Evolutionary conservation across 805 yeast genomes (phyloP).

Genomic region (Nematodospora valgi): DNA sequence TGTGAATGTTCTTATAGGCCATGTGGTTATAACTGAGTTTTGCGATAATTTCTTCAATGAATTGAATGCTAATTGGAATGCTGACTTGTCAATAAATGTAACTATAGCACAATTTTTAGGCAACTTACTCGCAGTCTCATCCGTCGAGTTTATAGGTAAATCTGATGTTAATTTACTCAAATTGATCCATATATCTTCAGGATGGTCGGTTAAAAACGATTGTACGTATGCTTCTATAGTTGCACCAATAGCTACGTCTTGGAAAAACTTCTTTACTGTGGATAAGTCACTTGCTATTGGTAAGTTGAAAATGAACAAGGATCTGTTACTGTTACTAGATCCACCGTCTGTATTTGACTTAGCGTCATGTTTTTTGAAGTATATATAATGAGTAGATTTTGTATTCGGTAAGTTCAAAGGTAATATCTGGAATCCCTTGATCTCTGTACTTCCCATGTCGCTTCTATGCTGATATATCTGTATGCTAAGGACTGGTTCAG

Average conservation of each 20-base stretch:
- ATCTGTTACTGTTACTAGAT: constrained; percentile 49
- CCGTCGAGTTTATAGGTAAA: constrained; percentile 30
- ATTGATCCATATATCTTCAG: constrained; percentile 49
- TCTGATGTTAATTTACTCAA: constrained; percentile 60
- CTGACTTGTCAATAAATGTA: constrained; percentile 68
- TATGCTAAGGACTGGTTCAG: no score
- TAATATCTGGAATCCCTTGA: constrained; percentile 56
- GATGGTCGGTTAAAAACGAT: constrained; percentile 36
- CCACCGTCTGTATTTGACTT: constrained; percentile 40
- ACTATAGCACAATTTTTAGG: constrained; percentile 76
- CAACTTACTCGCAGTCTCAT: constrained; percentile 37
- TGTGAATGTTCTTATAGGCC: constrained; percentile 33
- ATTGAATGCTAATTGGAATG: constrained; percentile 60
- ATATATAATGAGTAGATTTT: constrained; percentile 52
- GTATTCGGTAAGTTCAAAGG: constrained; percentile 43
- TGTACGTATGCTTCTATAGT: constrained; percentile 48
- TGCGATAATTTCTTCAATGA: constrained; percentile 52
- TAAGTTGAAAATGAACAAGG: constrained; percentile 73
- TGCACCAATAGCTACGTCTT: constrained; percentile 59
- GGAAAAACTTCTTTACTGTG: constrained; percentile 54
- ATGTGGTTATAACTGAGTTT: constrained; percentile 22
- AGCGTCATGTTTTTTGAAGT: constrained; percentile 59
- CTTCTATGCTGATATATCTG: no score
- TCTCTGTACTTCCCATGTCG: no score
- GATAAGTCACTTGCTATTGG: constrained; percentile 60